Base-by-base conservation (phyloP, 371 early-diverging fungal genomes). In the Parasitella parasitica region DNA sequence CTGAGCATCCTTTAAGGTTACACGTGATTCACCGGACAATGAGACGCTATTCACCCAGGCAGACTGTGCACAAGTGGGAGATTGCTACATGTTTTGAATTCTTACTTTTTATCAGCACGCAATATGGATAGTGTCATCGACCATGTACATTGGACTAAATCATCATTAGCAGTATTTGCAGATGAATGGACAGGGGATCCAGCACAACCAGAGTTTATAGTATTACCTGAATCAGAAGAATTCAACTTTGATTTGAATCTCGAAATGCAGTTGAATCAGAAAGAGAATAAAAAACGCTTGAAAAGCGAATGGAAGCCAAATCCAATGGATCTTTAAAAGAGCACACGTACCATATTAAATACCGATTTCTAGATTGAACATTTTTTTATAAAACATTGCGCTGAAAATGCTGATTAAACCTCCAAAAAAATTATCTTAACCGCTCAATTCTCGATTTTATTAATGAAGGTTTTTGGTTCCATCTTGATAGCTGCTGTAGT, bases 91-190 rank as follows among this genome's bases (percentile, higher is more conserved):
- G n/a, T n/a, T 1, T 32, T 1, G 1, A 32, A 32, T 9, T 22
- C 22, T 34, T 4, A 12, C 32, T 12, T 32, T 56, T 30, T 12
- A 9, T 26, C 6, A 16, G 39, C 39, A 24, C 13, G 26, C 20
- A 37, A 9, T 48, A 63, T 66, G 66, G 66, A 66, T 48, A 66
- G 66, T 56, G 20, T 41, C 15, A 34, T 60, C 26, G 34, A 51
- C 41, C 39, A 56, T 38, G 27, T 37, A n/a, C 58, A 54, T 30
- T 64, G 64, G 64, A 6, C 58, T 0, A 57, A 63, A 4, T 36
- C 63, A 13, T 61, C 54, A 9, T 35, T 54, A 48, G 12, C 61
- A 24, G 37, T 54, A 8, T 35, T 48, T 43, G 39, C 46, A 32
- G 54, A 54, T 16, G 46, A n/a, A 6, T 54, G 54, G 54, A 54